Percentiles rank a stretch among this genome's conserved stretches.
Conservation (phyloP, 73 alveolate species). For the Tetrahymena elliotti region DNA sequence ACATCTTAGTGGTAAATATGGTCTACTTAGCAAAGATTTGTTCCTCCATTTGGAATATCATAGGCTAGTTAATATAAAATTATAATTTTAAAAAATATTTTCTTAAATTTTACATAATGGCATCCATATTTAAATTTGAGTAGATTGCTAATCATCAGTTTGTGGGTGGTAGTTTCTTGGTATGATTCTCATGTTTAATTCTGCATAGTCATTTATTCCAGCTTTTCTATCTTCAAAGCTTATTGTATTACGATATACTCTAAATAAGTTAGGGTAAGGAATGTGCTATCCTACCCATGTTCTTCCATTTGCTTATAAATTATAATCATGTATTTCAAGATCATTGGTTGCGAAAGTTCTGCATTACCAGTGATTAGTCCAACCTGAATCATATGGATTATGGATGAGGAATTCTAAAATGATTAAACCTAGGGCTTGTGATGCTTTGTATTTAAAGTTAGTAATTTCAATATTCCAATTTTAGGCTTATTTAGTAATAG, state of each 20-base stretch:
- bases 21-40: background rate
- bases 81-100: background rate
- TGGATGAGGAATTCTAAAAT: conserved; percentile 6
- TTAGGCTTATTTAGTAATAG: background rate
- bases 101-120: background rate
- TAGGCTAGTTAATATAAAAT: background rate
- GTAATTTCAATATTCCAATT: conserved; percentile 13
- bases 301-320: conserved; percentile 1
- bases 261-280: conserved; percentile 22
- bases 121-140: conserved; percentile 27
- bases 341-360: conserved; percentile 2
- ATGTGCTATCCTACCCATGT: conserved; percentile 27
- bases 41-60: conserved; percentile 36
- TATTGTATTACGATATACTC: conserved; percentile 32
- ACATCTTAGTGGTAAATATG: conserved; percentile 21
- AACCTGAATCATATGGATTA: conserved; percentile 10
- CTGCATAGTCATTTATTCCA: conserved; percentile 37
- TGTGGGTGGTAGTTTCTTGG: conserved; percentile 24
- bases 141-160: conserved; percentile 2
- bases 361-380: conserved; percentile 29
- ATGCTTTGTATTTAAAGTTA: background rate
- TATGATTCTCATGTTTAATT: conserved; percentile 22
- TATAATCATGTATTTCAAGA: background rate
- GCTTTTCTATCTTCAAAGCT: conserved; percentile 34
- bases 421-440: conserved; percentile 13